Base-by-base conservation (phyloP, 768 basidiomycete species). In the Termitomyces sp. region DNA sequence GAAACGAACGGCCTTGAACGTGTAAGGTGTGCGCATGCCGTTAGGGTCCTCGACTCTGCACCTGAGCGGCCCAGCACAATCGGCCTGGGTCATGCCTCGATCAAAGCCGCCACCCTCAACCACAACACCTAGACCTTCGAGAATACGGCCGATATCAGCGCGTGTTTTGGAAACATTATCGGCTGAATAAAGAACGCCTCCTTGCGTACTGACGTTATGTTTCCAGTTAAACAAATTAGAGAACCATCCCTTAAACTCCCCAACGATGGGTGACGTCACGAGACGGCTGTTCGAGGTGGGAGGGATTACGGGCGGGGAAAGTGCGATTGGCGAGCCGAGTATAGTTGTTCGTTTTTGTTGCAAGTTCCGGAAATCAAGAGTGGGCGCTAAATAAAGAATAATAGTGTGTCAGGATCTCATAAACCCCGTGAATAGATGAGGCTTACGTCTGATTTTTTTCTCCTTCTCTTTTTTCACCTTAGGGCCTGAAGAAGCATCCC, bases 171-270 rank as follows among this genome's bases (percentile, higher is more conserved):
- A 71, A 43, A 85, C 65, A 57, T 83, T 80, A 56, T 83, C 78
- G 16, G 72, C 62, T 4, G 89, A 90, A 68, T 86, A 88, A 22
- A 84, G 66, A 32, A 80, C 68, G 53, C 75, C 69, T 48, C 66
- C 69, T 56, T 69, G 71, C 14, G 64, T 59, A 73, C 69, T 67
- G 72, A 65, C 72, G 54, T 84, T 82, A 33, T 80, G 78, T 68
- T 91, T 94, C 91, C 93, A 97, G 71, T 87, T 91, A 79, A 98
- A 98, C 32, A 98, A 77, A 64, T 91, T 96, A 22, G 93, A 91
- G 73, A 98, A 95, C 95, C 95, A 97, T 34, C 89, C 90, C 68
- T 89, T 90, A 72, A 92, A 86, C 70, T 92, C 91, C 57, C 87
- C 87, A 14, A 89, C 87, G 10, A 84, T 86, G n/a, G 89, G 89